phyloP scores from a whole-genome alignment of 192 early-diverging fungal species.

The Coemansia sp. region DNA sequence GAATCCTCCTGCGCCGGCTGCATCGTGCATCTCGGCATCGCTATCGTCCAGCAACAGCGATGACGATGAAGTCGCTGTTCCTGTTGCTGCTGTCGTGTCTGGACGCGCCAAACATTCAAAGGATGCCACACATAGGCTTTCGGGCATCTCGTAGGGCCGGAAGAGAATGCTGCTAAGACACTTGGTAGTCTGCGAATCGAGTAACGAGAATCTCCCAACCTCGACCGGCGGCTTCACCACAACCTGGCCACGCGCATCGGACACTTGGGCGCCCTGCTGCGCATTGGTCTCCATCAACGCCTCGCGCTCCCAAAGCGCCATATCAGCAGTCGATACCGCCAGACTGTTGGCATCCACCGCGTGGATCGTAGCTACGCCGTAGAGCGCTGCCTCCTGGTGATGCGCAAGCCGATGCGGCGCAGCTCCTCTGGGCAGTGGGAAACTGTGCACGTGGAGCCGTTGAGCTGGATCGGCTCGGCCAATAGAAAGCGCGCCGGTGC shows the following conservation, averaged over 20 bases:
- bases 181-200: constrained; percentile 76
- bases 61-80: not conserved
- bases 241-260: not conserved
- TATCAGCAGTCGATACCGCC: constrained; percentile 2
- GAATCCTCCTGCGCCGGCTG: not conserved
- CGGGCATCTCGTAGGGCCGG: constrained; percentile 32
- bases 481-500: constrained; percentile 60
- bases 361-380: constrained; percentile 66
- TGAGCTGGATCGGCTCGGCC: constrained; percentile 81
- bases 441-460: constrained; percentile 76
- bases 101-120: constrained; percentile 14
- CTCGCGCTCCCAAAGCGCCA: constrained; percentile 7
- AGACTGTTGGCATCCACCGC: constrained; percentile 19
- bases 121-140: constrained; percentile 38
- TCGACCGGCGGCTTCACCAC: constrained; percentile 21
- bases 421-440: constrained; percentile 61
- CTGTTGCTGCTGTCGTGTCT: not conserved
- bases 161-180: constrained; percentile 26
- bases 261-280: constrained; percentile 11
- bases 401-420: constrained; percentile 72
- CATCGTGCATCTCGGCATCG: not conserved
- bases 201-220: constrained; percentile 58
- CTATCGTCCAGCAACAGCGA: not conserved
- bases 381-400: constrained; percentile 55
- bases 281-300: constrained; percentile 14